Evolutionary conservation across 2,329 filamentous ascomycete genomes (phyloP).

Genomic region (Colletotrichum graminicola): DNA sequence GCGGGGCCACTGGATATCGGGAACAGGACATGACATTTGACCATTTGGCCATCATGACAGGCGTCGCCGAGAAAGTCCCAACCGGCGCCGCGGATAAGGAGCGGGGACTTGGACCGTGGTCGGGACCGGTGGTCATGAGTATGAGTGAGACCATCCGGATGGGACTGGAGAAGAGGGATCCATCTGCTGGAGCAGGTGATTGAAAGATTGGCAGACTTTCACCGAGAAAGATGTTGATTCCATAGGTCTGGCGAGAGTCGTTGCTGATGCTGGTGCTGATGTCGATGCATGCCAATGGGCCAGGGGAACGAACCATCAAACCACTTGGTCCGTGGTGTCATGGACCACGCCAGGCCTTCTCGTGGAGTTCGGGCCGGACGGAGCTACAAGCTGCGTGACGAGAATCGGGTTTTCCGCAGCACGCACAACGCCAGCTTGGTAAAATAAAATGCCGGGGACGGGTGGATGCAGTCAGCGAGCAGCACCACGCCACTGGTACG

Average conservation of each 20-base stretch:
- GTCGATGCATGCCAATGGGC: constrained; percentile 12
- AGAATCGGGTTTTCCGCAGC: constrained; percentile 29
- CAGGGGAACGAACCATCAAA: background rate
- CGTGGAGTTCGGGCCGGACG: constrained; percentile 21
- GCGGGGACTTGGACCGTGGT: background rate
- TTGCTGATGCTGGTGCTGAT: background rate
- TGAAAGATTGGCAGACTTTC: background rate
- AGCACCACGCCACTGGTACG: background rate
- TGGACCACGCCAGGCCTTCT: background rate
- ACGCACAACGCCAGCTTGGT: background rate
- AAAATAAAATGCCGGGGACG: background rate
- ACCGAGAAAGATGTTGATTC: background rate
- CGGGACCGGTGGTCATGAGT: background rate
- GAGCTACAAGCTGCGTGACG: constrained; percentile 34
- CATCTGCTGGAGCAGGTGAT: background rate
- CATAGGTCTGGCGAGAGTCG: background rate
- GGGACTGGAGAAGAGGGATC: background rate
- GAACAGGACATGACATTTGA: constrained; percentile 9
- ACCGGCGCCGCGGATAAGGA: constrained; percentile 12
- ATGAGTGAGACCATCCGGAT: background rate
- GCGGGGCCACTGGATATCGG: background rate
- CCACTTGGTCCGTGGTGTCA: background rate
- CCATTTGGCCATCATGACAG: constrained; percentile 1
- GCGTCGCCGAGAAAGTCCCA: constrained; percentile 22
- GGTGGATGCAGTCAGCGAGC: constrained; percentile 7